Percentiles rank a stretch among this genome's conserved stretches.
Evolutionary conservation across 1,284 basidiomycete species (phyloP).

Genomic region (Ustilago curta): DNA sequence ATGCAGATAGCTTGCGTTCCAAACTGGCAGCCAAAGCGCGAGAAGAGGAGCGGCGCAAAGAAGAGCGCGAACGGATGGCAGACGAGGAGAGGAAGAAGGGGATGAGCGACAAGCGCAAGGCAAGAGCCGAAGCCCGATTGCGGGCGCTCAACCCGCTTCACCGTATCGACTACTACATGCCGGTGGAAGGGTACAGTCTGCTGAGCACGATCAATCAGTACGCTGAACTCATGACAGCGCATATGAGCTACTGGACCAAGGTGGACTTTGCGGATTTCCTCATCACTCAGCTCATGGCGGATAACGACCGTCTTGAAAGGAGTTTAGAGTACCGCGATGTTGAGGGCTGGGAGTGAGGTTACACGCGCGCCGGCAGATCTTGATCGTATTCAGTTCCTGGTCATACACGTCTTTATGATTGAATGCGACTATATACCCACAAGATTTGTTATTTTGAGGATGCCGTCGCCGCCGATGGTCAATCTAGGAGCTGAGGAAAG

Average conservation of each 20-base stretch:
- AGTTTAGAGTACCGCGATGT: constrained; percentile 39
- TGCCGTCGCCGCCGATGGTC: too few species aligned
- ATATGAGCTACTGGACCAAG: constrained; percentile 65
- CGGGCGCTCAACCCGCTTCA: constrained; percentile 50
- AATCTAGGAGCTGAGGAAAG: too few species aligned
- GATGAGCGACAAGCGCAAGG: constrained; percentile 34
- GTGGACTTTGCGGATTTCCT: constrained; percentile 61
- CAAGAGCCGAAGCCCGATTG: constrained; percentile 36
- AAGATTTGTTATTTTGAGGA: background rate
- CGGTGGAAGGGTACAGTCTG: constrained; percentile 48
- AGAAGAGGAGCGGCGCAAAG: constrained; percentile 37
- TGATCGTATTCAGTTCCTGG: background rate
- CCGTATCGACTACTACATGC: constrained; percentile 55
- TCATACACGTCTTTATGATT: background rate
- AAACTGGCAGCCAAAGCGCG: constrained; percentile 23
- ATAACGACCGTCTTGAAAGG: constrained; percentile 37
- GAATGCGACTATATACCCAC: background rate
- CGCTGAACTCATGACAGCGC: constrained; percentile 59
- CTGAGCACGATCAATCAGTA: constrained; percentile 56
- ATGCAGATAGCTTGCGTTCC: constrained; percentile 17
- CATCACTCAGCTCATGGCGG: constrained; percentile 58
- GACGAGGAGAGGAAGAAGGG: constrained; percentile 41
- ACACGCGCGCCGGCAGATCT: background rate
- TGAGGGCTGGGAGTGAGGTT: constrained; percentile 43
- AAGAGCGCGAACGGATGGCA: constrained; percentile 23